A percentile compares a stretch with the other conserved stretches of the same genome.
Evolutionary conservation across 331 rosid species (phyloP).

Genomic region (Cydonia oblonga): DNA sequence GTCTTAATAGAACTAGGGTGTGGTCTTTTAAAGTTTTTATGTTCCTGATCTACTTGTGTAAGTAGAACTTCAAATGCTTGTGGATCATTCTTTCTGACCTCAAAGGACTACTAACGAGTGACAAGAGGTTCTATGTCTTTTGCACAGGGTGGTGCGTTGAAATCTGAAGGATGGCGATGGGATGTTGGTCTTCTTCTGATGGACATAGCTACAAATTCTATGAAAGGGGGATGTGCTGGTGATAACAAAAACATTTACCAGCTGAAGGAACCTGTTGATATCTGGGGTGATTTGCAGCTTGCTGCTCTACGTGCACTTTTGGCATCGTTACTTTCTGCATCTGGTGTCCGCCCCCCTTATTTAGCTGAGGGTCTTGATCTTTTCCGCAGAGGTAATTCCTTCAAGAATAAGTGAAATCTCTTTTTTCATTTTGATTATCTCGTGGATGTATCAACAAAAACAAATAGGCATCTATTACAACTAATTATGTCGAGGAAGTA

Average conservation of each 20-base stretch:
- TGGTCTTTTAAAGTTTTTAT: no score
- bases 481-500: background rate
- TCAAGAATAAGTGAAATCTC: background rate
- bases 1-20: no score
- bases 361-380: slow-evolving; percentile 81
- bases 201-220: slow-evolving; percentile 34
- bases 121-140: slow-evolving; percentile 5
- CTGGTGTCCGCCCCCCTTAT: slow-evolving; percentile 41
- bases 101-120: background rate
- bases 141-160: slow-evolving; percentile 59
- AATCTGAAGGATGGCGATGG: slow-evolving; percentile 51
- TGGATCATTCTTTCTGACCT: background rate
- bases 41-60: background rate
- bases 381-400: slow-evolving; percentile 56
- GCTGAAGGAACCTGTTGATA: slow-evolving; percentile 30
- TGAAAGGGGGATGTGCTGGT: slow-evolving; percentile 31
- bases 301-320: slow-evolving; percentile 63
- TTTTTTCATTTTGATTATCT: background rate
- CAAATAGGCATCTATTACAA: background rate
- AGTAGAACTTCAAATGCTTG: background rate
- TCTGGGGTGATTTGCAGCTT: slow-evolving; percentile 51
- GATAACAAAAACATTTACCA: slow-evolving; percentile 35
- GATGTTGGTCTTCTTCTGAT: slow-evolving; percentile 56
- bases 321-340: slow-evolving; percentile 67
- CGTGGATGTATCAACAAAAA: background rate